Evolutionary conservation across 495 filamentous ascomycete genomes (phyloP), one percentile per base, ranked within the genome.

Genomic region (Melanomma pulvis-pyrius): DNA sequence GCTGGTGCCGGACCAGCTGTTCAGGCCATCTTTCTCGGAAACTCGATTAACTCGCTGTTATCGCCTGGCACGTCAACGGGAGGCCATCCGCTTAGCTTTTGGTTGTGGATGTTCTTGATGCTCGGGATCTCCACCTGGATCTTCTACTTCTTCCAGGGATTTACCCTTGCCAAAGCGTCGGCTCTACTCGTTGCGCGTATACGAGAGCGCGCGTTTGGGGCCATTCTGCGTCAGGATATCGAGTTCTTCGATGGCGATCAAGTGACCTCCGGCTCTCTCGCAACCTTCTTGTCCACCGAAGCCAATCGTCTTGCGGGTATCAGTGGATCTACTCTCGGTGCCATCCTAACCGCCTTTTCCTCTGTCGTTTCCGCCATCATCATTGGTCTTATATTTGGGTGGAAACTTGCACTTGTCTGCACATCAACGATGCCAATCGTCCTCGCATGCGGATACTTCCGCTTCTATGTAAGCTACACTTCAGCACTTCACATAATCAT

Each of bases 21-120:
- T 1, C 92, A 97, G 75, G 86, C 92, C 21, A 88, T 97, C 65
- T 89, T 98, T 74, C 96, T 97, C 69, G 90, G 92, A 67, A 96
- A 96, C 74, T 84, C 90, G 26, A 93, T 98, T 76, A 84, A 75
- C 28, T 79, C 90, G 0, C 77, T 92, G 13, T 84, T 87, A 0
- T 74, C 81, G 4, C 86, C 82, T 13, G 86, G 90, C 46, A 86
- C 86, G 46, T 55, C 61, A 7, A 64, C 68, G 19, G 68, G 68
- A 3, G 63, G 61, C 6, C 64, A 68, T 13, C 47, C 26, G 4
- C 39, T 71, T 17, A 86, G 94, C 67, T 98, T 97, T 76, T 98
- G 94, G 93, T 86, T 85, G 36, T 75, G 87, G 61, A 97, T 98
- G 92, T 98, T 94, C 75, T 83, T 98, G 24, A 92, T 97, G 84